Conservation (phyloP, 2,329 filamentous ascomycete genomes). For the Fusarium dimerum region DNA sequence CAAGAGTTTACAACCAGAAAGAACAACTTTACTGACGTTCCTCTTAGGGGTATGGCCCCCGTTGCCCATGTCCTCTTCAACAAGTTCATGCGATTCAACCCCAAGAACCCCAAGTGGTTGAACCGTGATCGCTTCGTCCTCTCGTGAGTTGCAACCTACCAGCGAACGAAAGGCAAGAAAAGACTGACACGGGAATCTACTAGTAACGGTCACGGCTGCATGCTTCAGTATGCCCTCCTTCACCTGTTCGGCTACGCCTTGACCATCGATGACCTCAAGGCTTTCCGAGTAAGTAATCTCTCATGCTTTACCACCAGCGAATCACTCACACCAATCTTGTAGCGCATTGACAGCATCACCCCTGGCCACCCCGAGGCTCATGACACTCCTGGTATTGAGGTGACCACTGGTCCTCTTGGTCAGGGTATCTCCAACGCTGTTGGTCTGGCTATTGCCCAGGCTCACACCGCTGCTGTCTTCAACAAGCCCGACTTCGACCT, state of each 20-base stretch:
- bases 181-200: constrained; percentile 10
- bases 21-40: constrained; percentile 33
- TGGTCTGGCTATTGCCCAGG: constrained; percentile 95
- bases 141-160: constrained; percentile 68
- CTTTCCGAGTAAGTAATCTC: constrained; percentile 79
- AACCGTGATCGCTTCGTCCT: constrained; percentile 99
- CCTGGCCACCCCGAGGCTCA: constrained; percentile 96
- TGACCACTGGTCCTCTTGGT: constrained; percentile 95
- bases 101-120: constrained; percentile 95
- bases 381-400: constrained; percentile 95
- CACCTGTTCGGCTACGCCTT: constrained; percentile 93
- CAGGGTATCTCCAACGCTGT: constrained; percentile 98
- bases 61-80: constrained; percentile 96
- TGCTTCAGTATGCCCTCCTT: constrained; percentile 98
- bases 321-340: constrained; percentile 12
- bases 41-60: constrained; percentile 76
- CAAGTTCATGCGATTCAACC: constrained; percentile 99
- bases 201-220: constrained; percentile 98
- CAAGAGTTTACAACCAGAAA: constrained; percentile 10
- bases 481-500: constrained; percentile 95
- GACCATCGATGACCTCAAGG: constrained; percentile 88
- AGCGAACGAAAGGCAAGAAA: neutral
- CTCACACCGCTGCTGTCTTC: constrained; percentile 86
- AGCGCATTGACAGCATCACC: constrained; percentile 70
- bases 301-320: neutral